These are phyloP conservation scores for Spathaspora hagerdaliae DNA, from an alignment of 805 yeast species.

Conservation along the genomic window DNA sequence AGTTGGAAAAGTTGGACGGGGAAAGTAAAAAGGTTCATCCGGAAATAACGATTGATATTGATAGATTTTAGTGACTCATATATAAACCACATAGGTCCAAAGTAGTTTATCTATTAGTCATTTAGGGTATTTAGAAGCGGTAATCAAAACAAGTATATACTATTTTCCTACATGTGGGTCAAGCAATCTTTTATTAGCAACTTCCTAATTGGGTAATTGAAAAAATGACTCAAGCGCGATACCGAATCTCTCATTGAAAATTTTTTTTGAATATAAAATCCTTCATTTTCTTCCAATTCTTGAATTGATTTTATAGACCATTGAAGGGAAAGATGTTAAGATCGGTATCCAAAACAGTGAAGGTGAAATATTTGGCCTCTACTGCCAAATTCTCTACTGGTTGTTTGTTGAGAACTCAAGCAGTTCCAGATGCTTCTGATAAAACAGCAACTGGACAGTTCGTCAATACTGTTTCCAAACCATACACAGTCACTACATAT, in stretches of 20 bases:
- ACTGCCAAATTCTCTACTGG: not conserved
- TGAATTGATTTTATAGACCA: not conserved
- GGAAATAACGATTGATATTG: conserved; percentile 35
- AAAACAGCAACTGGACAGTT: conserved; percentile 33
- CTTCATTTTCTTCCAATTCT: not conserved
- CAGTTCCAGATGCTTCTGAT: conserved; percentile 21
- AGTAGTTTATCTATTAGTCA: no score
- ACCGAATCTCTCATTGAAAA: conserved; percentile 16
- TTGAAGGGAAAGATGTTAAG: conserved; percentile 1
- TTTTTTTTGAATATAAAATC: not conserved
- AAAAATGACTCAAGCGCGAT: conserved; percentile 32
- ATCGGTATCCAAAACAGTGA: not conserved
- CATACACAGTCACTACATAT: conserved; percentile 71
- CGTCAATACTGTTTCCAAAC: conserved; percentile 44
- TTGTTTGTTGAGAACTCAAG: not conserved
- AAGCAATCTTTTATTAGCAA: not conserved
- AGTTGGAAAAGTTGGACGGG: conserved; percentile 22
- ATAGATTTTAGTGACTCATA: conserved; percentile 10
- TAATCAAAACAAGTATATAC: no score
- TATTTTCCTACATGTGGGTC: no score
- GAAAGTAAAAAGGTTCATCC: conserved; percentile 14
- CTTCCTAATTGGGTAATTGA: conserved; percentile 15
- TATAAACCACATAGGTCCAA: no score
- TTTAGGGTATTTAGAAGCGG: no score
- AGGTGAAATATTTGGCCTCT: not conserved